These are phyloP conservation scores for Gynandropsis gynandra DNA, from an alignment of 345 rosid species.

Conservation along the genomic window DNA sequence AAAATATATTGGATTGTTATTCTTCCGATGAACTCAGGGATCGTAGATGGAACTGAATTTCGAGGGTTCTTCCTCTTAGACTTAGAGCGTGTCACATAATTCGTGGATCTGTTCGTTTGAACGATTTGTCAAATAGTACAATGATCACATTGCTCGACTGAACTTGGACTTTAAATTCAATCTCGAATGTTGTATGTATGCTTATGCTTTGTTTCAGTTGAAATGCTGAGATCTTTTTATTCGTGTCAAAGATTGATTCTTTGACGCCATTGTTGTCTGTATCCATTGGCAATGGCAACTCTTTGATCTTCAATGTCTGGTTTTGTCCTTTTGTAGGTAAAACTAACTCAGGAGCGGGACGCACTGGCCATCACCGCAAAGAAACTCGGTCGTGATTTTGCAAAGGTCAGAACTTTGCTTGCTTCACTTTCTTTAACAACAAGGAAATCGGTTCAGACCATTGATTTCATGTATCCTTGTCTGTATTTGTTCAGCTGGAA, in stretches of 20 bases:
- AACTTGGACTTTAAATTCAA: no score
- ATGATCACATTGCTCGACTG: no score
- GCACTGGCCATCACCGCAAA: conserved; percentile 59
- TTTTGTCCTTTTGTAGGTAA: conserved; percentile 43
- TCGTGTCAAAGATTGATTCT: no score
- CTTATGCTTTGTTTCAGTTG: no score
- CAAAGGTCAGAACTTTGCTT: conserved; percentile 43
- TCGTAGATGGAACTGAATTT: background rate
- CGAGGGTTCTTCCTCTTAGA: no score
- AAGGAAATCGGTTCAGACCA: no score
- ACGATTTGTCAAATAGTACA: background rate
- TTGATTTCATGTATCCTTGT: background rate
- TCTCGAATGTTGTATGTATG: no score
- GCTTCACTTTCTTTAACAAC: background rate
- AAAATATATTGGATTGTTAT: background rate
- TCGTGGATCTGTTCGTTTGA: background rate
- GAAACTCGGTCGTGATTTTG: conserved; percentile 76
- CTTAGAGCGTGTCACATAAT: no score
- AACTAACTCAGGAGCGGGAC: conserved; percentile 70
- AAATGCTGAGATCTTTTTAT: no score
- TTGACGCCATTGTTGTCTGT: no score
- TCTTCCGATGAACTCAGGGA: background rate
- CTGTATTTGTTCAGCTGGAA: conserved; percentile 48
- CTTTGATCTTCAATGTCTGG: background rate
- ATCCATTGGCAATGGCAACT: no score